Evolutionary conservation across 140 eudicot genomes (phyloP).

Genomic region (Ambrosia hybrid): DNA sequence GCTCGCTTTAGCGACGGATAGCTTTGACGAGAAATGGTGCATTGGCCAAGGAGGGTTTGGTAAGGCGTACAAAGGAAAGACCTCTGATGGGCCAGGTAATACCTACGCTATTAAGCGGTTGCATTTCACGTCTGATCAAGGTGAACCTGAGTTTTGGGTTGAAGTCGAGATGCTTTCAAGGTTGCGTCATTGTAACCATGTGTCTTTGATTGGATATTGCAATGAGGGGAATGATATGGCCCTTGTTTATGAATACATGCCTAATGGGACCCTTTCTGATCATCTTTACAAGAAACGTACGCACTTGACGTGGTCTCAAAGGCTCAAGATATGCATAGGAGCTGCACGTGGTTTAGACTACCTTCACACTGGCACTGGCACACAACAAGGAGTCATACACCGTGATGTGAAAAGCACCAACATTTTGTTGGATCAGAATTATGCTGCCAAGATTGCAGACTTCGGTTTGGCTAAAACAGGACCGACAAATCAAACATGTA

Average conservation of each 20-base stretch:
- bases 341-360: conserved; percentile 4
- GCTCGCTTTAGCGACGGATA: conserved; percentile 4
- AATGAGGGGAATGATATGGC: conserved; percentile 3
- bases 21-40: conserved; percentile 2
- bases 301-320: neutral
- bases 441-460: conserved; percentile 7
- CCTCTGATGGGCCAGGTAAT: neutral
- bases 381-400: no score
- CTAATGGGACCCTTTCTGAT: neutral
- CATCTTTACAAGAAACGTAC: conserved; percentile 10
- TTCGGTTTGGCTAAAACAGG: conserved; percentile 13
- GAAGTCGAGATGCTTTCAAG: conserved; percentile 4
- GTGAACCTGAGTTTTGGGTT: conserved; percentile 8
- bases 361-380: no score
- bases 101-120: conserved; percentile 15
- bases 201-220: conserved; percentile 7
- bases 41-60: conserved; percentile 16
- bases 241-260: conserved; percentile 8
- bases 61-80: conserved; percentile 12
- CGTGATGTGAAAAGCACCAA: no score
- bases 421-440: neutral
- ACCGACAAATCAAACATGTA: conserved; percentile 2
- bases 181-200: neutral
- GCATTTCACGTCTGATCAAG: neutral
- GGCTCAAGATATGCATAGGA: conserved; percentile 16